Base-by-base conservation (phyloP, 345 rosid species). In the Pistacia integerrima region DNA sequence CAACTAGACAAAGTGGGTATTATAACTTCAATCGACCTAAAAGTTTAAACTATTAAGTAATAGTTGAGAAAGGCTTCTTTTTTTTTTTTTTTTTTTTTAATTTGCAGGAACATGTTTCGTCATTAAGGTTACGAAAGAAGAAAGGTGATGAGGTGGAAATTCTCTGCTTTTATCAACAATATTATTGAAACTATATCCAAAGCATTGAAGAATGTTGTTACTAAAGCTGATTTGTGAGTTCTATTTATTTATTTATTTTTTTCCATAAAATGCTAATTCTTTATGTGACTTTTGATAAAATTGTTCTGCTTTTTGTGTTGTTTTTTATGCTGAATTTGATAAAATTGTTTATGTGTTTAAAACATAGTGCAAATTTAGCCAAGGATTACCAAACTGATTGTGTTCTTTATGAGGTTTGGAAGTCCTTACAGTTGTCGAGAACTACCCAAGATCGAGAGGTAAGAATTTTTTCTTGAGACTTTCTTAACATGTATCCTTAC, bases 341-440 rank as follows among this genome's bases (percentile, higher is more conserved):
- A n/a, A 33, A 11, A 13, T 2, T 41, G 17, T 22, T 22, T 30
- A 70, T 75, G 6, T 78, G 56, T 82, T 75, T 14, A 22, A 64
- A 67, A 66, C 84, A 56, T 84, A 97, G 99, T 83, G 98, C 99
- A 9, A 97, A 94, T 87, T 90, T 97, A 80, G 91, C 98, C 33
- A 97, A 97, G 87, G 99, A 98, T 54, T 97, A 97, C 84, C 99
- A 97, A 85, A 97, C 99, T 74, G 99, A 22, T 98, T n/a, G 92
- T 84, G 98, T 97, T 81, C 98, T 97, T 80, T 97, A 94, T 83
- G 99, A 97, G 88, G 99, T 97, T 80, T 87, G 94, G 82, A 97
- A 79, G 82, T 30, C 33, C 33, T 30, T 30, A 1, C 33, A 30
- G 33, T 30, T 30, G 33, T 1, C 33, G 33, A 30, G 2, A 2